Conservation (phyloP, 2,329 filamentous ascomycete genomes). For the Xylariaceae sp. region DNA sequence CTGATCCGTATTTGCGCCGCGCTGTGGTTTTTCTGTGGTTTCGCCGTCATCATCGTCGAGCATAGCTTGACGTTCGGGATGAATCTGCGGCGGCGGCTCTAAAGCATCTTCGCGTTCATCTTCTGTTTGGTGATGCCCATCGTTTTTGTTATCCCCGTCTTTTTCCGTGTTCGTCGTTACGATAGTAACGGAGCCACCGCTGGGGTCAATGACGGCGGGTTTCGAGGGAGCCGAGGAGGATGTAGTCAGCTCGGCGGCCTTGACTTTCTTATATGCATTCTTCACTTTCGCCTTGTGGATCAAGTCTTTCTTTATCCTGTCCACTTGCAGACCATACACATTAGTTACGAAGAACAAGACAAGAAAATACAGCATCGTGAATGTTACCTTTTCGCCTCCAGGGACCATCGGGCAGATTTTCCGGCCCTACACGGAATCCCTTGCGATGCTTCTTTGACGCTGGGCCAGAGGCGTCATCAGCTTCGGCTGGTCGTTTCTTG, state of each 20-base stretch:
- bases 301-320: conserved; percentile 83
- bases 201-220: background rate
- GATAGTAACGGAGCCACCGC: conserved; percentile 15
- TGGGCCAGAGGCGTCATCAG: conserved; percentile 34
- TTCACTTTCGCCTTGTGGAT: conserved; percentile 93
- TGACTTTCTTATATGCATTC: conserved; percentile 86
- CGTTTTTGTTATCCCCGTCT: background rate
- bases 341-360: conserved; percentile 6
- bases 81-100: conserved; percentile 30
- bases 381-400: conserved; percentile 68
- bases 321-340: conserved; percentile 42
- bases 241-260: conserved; percentile 46
- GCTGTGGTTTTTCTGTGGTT: background rate
- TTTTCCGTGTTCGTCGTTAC: conserved; percentile 4
- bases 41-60: conserved; percentile 31
- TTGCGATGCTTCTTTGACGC: conserved; percentile 54
- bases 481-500: conserved; percentile 45
- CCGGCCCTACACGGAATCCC: conserved; percentile 82
- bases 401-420: conserved; percentile 84
- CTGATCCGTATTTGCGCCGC: background rate
- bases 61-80: conserved; percentile 42
- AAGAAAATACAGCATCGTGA: background rate
- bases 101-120: conserved; percentile 7
- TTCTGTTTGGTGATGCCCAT: background rate
- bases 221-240: conserved; percentile 17